Evolutionary conservation across 371 early-diverging fungal species (phyloP), one percentile per base, ranked within the genome.

Genomic region (Actinomortierella wolfii): DNA sequence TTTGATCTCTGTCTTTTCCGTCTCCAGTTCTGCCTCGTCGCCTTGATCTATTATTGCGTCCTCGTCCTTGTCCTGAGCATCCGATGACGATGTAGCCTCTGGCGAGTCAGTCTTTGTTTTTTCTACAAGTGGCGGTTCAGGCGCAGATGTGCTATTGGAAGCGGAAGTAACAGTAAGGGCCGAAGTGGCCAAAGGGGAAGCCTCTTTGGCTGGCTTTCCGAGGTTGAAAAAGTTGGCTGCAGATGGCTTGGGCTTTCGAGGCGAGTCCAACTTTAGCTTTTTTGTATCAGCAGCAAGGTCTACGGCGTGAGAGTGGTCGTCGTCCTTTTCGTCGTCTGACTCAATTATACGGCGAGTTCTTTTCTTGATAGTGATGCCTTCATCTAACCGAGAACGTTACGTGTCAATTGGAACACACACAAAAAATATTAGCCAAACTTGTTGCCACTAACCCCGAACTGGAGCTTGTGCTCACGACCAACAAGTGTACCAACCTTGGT

Each of bases 1-100:
- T 21, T 71, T 65, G 24, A 76, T 67, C 29, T 70, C 77, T 17
- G 69, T 68, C 29, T 24, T 60, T 25, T 78, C 76, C 15, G 57
- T 50, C 15, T 62, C 62, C 39, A 65, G 68, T 11, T 74, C 68
- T 14, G 57, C 46, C 20, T 64, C 76, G 5, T 73, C 67, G 25
- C 63, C 69, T 51, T 68, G 54, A 8, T 20, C 21, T 3, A 24
- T 21, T 18, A 21, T 47, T 18, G 47, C 21, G 11, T 47, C 47
- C 21, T 42, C 23, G 11, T 44, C 34, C 7, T 46, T 21, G 9
- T 26, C 29, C 15, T 54, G 53, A 2, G 26, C 7, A 25, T 45
- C 41, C 43, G 46, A 43, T 9, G 43, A 5, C 42, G 17, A 34
- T 11, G 34, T 11, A 34, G 34, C 34, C 7, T 34, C 11, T 4